These are phyloP conservation scores for Arabis hirsuta DNA, from an alignment of 345 rosid genomes.

Conservation along the genomic window DNA sequence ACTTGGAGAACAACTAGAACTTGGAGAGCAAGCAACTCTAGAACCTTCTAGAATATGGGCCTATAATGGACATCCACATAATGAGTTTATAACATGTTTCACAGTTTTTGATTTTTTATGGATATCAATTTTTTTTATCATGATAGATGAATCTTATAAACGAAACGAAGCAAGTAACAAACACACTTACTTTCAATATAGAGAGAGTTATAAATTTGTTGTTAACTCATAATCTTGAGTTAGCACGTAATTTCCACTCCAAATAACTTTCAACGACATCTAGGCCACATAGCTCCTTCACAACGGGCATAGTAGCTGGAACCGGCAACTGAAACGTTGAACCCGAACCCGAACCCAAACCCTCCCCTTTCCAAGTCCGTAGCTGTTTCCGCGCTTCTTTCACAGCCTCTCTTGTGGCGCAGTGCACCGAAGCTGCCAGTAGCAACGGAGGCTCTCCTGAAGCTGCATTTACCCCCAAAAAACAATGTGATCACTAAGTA, in stretches of 20 bases:
- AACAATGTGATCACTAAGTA: background rate
- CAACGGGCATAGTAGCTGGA: constrained; percentile 84
- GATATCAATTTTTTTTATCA: too few relatives aligned
- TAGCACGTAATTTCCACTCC: constrained; percentile 40
- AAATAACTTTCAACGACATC: constrained; percentile 69
- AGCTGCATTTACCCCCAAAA: constrained; percentile 55
- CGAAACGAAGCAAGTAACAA: too few relatives aligned
- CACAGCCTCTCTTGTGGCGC: constrained; percentile 81
- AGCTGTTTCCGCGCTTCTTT: constrained; percentile 73
- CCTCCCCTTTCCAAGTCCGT: constrained; percentile 48
- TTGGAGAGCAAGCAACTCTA: too few relatives aligned
- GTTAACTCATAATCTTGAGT: constrained; percentile 20
- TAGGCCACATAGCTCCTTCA: constrained; percentile 77
- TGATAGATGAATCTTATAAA: too few relatives aligned
- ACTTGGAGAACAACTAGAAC: too few relatives aligned
- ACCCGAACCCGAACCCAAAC: constrained; percentile 12
- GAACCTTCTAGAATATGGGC: too few relatives aligned
- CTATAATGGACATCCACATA: too few relatives aligned
- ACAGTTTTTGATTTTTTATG: too few relatives aligned
- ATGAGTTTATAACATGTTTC: too few relatives aligned
- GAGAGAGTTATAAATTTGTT: too few relatives aligned
- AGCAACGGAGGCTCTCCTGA: constrained; percentile 93
- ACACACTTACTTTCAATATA: too few relatives aligned
- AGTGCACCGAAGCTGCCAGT: constrained; percentile 81
- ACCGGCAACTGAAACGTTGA: constrained; percentile 60